A percentile compares a stretch with the other conserved stretches of the same genome.
Evolutionary conservation across 192 early-diverging fungal genomes (phyloP).

Genomic region (Lunasporangiospora selenospora): DNA sequence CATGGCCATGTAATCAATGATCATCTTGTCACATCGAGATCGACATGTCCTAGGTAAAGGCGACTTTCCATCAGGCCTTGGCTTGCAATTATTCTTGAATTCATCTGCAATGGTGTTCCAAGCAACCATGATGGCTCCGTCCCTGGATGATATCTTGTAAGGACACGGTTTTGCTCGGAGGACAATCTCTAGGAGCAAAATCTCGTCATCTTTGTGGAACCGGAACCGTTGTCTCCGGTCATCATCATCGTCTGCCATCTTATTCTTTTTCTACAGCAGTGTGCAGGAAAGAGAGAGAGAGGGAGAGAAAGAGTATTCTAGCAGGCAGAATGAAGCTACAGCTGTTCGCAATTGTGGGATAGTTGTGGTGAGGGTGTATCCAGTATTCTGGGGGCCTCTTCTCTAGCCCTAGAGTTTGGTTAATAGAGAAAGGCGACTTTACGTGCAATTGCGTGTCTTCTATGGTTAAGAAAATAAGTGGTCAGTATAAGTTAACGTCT

Average conservation of each 20-base stretch:
- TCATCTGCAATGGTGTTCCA: constrained; percentile 35
- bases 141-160: constrained; percentile 31
- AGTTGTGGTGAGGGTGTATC: too few species aligned
- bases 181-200: constrained; percentile 25
- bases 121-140: constrained; percentile 37
- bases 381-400: too few species aligned
- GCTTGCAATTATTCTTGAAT: constrained; percentile 17
- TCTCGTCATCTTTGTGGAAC: constrained; percentile 43
- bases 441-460: too few species aligned
- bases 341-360: too few species aligned
- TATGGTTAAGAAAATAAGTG: too few species aligned
- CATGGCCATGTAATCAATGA: constrained; percentile 13
- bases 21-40: constrained; percentile 36
- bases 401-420: too few species aligned
- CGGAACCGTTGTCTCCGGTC: constrained; percentile 38
- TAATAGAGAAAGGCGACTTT: too few species aligned
- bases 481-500: too few species aligned
- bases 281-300: neutral
- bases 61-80: constrained; percentile 20
- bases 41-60: constrained; percentile 31
- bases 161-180: constrained; percentile 31
- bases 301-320: too few species aligned
- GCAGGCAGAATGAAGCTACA: too few species aligned
- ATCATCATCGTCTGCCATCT: constrained; percentile 19
- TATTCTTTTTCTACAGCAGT: neutral